Evolutionary conservation across 371 early-diverging fungal species (phyloP).

Genomic region (Phascolomyces articulosus): DNA sequence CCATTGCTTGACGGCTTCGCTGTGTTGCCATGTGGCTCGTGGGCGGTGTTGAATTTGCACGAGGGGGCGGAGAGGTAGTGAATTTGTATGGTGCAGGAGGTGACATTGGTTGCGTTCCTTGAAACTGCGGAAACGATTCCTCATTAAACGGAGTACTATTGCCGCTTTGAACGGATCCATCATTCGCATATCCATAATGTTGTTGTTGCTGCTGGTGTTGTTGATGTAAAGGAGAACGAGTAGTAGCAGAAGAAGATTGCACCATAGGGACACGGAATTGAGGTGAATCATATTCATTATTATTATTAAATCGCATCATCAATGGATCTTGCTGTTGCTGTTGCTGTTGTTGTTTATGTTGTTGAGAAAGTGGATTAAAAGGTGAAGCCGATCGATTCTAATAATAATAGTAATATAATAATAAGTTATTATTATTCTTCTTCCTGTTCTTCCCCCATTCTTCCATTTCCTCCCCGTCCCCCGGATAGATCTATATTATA

Average conservation of each 20-base stretch:
- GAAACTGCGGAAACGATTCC: constrained; percentile 5
- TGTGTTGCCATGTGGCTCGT: constrained; percentile 21
- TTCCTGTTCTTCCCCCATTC: too few relatives aligned
- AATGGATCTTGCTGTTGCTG: constrained; percentile 9
- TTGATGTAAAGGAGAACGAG: constrained; percentile 2
- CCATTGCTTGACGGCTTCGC: constrained; percentile 2
- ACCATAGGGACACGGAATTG: background rate
- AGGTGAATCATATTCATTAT: background rate
- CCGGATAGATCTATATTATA: too few relatives aligned
- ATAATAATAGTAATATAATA: background rate
- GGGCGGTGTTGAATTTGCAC: constrained; percentile 50
- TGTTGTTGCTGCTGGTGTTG: background rate
- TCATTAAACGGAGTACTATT: background rate
- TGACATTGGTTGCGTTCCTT: constrained; percentile 20
- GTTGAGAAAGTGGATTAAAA: constrained; percentile 11
- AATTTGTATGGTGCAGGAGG: constrained; percentile 39
- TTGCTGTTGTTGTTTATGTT: background rate
- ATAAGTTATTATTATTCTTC: too few relatives aligned
- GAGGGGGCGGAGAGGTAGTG: constrained; percentile 36
- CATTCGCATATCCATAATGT: background rate
- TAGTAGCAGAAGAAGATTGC: constrained; percentile 14
- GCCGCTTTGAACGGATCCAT: background rate
- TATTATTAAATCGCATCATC: constrained; percentile 10
- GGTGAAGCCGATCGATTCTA: constrained; percentile 8
- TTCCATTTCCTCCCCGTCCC: too few relatives aligned